Evolutionary conservation across 1,139 yeast genomes (phyloP).

Genomic region (Kazachstania sp.): DNA sequence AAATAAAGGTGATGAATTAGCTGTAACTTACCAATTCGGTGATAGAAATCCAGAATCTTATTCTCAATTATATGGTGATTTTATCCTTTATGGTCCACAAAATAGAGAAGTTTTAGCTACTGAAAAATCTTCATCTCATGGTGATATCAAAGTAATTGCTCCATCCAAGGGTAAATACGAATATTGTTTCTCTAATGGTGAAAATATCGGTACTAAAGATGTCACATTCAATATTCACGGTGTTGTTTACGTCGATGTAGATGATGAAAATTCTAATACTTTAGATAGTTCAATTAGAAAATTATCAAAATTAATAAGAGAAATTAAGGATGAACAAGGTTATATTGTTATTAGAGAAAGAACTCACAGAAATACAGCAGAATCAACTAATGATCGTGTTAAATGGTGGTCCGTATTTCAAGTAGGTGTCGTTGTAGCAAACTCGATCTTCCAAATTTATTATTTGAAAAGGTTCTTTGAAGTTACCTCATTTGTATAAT

Average conservation of each 20-base stretch:
- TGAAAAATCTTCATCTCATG: conserved; percentile 60
- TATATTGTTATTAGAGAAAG: conserved; percentile 94
- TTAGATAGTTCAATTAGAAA: conserved; percentile 78
- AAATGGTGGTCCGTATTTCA: conserved; percentile 98
- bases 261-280: conserved; percentile 72
- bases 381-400: conserved; percentile 91
- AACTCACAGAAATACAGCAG: conserved; percentile 97
- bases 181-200: conserved; percentile 90
- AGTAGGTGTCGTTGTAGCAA: conserved; percentile 71
- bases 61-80: conserved; percentile 72
- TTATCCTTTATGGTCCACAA: conserved; percentile 39
- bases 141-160: conserved; percentile 66
- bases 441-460: conserved; percentile 87
- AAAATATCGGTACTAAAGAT: conserved; percentile 67
- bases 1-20: conserved; percentile 76
- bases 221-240: conserved; percentile 95
- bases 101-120: conserved; percentile 32
- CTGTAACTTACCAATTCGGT: conserved; percentile 89
- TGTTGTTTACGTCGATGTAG: conserved; percentile 76
- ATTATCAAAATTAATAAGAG: conserved; percentile 68
- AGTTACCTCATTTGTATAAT: conserved; percentile 76
- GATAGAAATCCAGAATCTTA: conserved; percentile 74
- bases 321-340: conserved; percentile 85
- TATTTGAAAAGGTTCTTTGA: conserved; percentile 92
- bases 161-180: conserved; percentile 62